Conservation (phyloP, 306 rosid genomes). For the Rosa chinensis region DNA sequence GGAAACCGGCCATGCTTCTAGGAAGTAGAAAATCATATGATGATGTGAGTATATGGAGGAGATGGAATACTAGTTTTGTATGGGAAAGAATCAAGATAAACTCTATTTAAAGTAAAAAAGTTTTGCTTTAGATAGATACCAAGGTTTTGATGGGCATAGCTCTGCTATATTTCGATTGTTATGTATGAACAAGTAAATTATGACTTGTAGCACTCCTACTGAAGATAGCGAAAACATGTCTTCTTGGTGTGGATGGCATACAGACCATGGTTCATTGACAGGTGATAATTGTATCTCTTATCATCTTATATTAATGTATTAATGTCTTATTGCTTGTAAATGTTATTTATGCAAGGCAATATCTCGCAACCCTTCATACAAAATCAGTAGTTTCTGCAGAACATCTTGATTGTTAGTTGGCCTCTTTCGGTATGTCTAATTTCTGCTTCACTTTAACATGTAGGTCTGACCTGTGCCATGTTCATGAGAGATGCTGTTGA, state of each 20-base stretch:
- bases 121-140: not conserved
- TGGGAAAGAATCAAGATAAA: not conserved
- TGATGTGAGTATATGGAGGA: not conserved
- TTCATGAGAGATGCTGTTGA: constrained; percentile 71
- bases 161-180: not conserved
- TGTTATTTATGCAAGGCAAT: not conserved
- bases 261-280: constrained; percentile 97
- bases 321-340: constrained; percentile 1
- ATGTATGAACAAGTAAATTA: constrained; percentile 20
- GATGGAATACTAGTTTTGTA: not conserved
- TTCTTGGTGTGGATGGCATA: constrained; percentile 99
- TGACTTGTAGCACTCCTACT: constrained; percentile 48
- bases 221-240: constrained; percentile 53
- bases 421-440: constrained; percentile 20
- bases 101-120: not conserved
- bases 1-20: too few relatives aligned
- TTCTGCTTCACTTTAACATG: constrained; percentile 42
- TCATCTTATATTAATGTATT: not conserved
- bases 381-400: constrained; percentile 1
- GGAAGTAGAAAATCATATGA: not conserved
- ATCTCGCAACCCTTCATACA: not conserved
- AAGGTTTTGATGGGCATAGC: not conserved
- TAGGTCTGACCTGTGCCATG: constrained; percentile 80
- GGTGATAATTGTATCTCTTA: constrained; percentile 41
- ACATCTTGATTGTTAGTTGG: not conserved